phyloP scores from a whole-genome alignment of 2,329 filamentous ascomycete species.

The Fusarium musae region DNA sequence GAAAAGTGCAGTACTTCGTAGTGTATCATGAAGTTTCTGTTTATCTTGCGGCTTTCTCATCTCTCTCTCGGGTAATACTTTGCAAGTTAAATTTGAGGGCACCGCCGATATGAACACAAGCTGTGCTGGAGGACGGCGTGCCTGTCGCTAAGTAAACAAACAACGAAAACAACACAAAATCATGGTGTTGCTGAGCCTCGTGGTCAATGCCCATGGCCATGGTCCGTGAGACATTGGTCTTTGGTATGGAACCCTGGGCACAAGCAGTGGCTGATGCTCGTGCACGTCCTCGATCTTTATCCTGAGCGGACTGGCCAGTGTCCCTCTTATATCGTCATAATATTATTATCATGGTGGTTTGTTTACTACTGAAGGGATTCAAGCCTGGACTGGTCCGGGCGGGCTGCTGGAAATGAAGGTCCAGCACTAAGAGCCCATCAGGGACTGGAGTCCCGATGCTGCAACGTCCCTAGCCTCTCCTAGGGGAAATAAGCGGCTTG shows the following conservation, averaged over 20 bases:
- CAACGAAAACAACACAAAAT: constrained; percentile 34
- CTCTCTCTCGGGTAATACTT: background rate
- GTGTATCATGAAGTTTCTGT: background rate
- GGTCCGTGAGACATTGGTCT: constrained; percentile 39
- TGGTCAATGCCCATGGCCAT: constrained; percentile 24
- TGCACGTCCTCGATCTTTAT: constrained; percentile 27
- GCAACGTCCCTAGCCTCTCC: constrained; percentile 13
- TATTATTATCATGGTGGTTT: constrained; percentile 16
- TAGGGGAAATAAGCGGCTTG: constrained; percentile 39
- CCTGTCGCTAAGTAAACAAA: constrained; percentile 40
- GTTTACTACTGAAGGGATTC: constrained; percentile 20
- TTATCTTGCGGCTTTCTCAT: background rate
- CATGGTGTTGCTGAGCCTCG: constrained; percentile 15
- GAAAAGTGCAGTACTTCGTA: background rate
- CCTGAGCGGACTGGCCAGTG: constrained; percentile 20
- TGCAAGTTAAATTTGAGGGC: constrained; percentile 5
- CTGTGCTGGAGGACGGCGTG: constrained; percentile 22
- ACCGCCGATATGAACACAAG: constrained; percentile 2
- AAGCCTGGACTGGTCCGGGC: constrained; percentile 34
- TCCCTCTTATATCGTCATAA: constrained; percentile 10
- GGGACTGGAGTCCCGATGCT: constrained; percentile 32
- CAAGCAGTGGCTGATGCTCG: constrained; percentile 31
- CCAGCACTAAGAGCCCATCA: constrained; percentile 30
- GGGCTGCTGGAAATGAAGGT: constrained; percentile 39
- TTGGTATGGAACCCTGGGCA: constrained; percentile 29